Percentiles rank a stretch among this genome's conserved stretches.
Evolutionary conservation across 805 yeast genomes (phyloP).

Genomic region (Ogataea paradorogensis): DNA sequence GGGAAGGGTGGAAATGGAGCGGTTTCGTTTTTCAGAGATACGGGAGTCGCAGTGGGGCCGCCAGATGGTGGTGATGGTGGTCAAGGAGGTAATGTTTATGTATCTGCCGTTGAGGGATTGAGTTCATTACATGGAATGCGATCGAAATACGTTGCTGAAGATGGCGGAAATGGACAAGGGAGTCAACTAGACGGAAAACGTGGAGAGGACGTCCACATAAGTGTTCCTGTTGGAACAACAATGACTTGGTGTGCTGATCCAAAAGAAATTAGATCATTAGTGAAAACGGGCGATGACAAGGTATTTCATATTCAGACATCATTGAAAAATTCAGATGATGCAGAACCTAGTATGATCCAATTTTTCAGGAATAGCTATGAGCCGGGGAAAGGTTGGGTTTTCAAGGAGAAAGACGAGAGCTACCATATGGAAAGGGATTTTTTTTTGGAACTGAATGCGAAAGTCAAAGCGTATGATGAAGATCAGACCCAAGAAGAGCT

Average conservation of each 20-base stretch:
- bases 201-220: slow-evolving; percentile 75
- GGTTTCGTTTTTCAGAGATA: slow-evolving; percentile 82
- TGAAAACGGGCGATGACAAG: slow-evolving; percentile 17
- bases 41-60: slow-evolving; percentile 83
- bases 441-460: slow-evolving; percentile 60
- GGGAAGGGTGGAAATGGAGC: slow-evolving; percentile 91
- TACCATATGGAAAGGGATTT: slow-evolving; percentile 64
- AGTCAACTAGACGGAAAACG: slow-evolving; percentile 82
- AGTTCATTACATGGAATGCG: slow-evolving; percentile 69
- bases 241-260: slow-evolving; percentile 85
- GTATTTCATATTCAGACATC: slow-evolving; percentile 29
- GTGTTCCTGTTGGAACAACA: slow-evolving; percentile 90
- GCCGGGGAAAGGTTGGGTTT: slow-evolving; percentile 87
- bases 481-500: slow-evolving; percentile 57
- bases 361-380: slow-evolving; percentile 57
- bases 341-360: slow-evolving; percentile 48
- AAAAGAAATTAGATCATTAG: slow-evolving; percentile 32
- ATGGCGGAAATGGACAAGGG: slow-evolving; percentile 69
- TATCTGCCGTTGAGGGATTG: slow-evolving; percentile 73
- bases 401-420: slow-evolving; percentile 72
- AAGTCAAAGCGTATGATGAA: slow-evolving; percentile 64
- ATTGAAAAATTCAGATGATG: slow-evolving; percentile 19
- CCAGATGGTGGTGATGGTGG: slow-evolving; percentile 99
- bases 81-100: slow-evolving; percentile 80
- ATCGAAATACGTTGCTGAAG: slow-evolving; percentile 65